These are phyloP conservation scores for Cetradonia linearis DNA, from an alignment of 495 filamentous ascomycete genomes.

Conservation along the genomic window DNA sequence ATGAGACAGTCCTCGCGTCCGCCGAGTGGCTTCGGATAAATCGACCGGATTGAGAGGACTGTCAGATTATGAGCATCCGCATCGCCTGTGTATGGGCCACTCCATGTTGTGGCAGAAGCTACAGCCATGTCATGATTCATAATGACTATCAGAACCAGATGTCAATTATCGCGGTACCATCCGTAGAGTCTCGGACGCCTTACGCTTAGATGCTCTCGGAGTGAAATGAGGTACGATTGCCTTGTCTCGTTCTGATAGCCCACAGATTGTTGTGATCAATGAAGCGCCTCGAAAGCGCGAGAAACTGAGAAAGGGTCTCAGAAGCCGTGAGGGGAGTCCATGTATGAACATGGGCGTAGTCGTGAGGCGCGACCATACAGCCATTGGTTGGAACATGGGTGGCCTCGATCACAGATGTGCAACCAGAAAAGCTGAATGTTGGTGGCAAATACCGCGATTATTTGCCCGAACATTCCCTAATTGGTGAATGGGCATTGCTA, in stretches of 20 bases:
- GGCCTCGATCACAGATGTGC: background rate
- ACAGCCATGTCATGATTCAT: background rate
- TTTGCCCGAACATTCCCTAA: background rate
- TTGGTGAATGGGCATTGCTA: background rate
- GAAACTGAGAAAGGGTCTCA: background rate
- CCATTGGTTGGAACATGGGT: background rate
- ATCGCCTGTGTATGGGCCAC: background rate
- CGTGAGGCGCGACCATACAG: background rate
- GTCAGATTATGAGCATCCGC: background rate
- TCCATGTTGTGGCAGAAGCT: background rate
- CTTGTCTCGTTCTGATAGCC: background rate
- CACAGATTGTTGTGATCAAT: background rate
- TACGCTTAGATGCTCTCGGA: background rate
- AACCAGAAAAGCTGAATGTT: background rate
- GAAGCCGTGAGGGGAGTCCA: background rate
- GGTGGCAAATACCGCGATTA: background rate
- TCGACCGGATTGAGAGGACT: background rate
- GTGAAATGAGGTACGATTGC: background rate
- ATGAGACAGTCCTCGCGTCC: background rate
- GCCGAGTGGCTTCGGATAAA: background rate
- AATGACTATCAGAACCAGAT: background rate
- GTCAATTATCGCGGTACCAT: too few relatives aligned
- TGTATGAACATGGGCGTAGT: background rate
- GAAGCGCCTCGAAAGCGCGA: background rate
- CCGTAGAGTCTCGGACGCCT: too few relatives aligned